These are phyloP conservation scores for Gaillardinia entomophila DNA, from an alignment of 805 yeast species.

Conservation along the genomic window DNA sequence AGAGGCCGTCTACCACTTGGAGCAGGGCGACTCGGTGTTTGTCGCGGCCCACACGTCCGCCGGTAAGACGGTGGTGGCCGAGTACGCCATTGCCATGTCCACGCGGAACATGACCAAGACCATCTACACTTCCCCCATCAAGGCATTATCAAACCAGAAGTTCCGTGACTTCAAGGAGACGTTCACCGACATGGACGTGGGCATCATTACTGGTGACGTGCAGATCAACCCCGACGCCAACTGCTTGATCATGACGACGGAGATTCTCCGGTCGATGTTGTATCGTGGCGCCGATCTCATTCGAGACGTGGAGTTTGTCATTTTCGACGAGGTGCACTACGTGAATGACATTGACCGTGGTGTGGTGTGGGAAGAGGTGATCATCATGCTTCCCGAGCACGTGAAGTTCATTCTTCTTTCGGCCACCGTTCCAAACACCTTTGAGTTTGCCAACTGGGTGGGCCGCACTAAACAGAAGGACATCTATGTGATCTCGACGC, in stretches of 20 bases:
- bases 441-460: constrained; percentile 97
- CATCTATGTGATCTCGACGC: constrained; percentile 92
- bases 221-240: constrained; percentile 96
- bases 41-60: constrained; percentile 99
- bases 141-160: constrained; percentile 85
- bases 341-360: constrained; percentile 97
- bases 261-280: constrained; percentile 89
- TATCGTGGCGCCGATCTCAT: constrained; percentile 95
- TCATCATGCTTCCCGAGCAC: constrained; percentile 95
- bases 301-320: constrained; percentile 95
- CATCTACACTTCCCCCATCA: constrained; percentile 92
- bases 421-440: constrained; percentile 98
- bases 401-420: constrained; percentile 85
- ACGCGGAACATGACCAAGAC: constrained; percentile 93
- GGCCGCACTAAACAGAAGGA: constrained; percentile 96
- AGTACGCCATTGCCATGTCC: constrained; percentile 97
- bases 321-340: constrained; percentile 96
- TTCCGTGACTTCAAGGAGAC: constrained; percentile 80
- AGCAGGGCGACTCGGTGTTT: constrained; percentile 96
- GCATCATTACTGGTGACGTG: constrained; percentile 95
- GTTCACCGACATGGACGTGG: constrained; percentile 80
- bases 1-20: constrained; percentile 93
- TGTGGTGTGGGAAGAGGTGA: constrained; percentile 99
- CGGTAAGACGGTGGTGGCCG: constrained; percentile 97
- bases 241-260: constrained; percentile 96